phyloP scores from a whole-genome alignment of 257 asterid genomes.

The Solanum ahanhuiri region DNA sequence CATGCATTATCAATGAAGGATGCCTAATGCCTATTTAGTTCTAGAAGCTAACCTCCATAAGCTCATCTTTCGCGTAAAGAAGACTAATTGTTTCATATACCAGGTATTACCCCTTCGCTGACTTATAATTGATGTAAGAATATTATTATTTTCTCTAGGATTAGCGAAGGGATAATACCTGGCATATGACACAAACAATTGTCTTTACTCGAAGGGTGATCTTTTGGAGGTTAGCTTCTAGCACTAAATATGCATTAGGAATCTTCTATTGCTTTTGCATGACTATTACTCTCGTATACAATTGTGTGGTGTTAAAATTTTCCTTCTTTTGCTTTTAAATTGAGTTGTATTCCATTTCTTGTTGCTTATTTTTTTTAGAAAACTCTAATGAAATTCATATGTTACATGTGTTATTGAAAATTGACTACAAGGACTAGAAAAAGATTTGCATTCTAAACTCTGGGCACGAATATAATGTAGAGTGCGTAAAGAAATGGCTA shows the following conservation, averaged over 20 bases:
- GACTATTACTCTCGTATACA: too few species aligned
- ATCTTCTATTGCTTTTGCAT: too few species aligned
- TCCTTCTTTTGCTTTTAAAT: too few species aligned
- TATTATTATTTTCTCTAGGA: background rate
- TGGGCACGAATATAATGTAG: conserved; percentile 60
- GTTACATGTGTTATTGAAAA: conserved; percentile 16
- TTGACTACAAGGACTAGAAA: conserved; percentile 36
- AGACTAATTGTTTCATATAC: conserved; percentile 49
- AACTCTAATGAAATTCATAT: background rate
- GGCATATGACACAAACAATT: background rate
- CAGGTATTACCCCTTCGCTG: conserved; percentile 32
- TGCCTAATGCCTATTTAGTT: too few species aligned
- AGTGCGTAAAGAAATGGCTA: conserved; percentile 61
- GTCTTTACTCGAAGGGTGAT: background rate
- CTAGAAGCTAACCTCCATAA: too few species aligned
- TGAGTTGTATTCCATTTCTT: too few species aligned
- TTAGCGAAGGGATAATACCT: background rate
- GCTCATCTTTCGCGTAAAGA: background rate
- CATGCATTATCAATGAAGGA: too few species aligned
- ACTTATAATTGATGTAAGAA: background rate
- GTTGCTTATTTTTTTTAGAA: background rate
- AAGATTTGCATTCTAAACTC: conserved; percentile 41
- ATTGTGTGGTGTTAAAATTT: too few species aligned
- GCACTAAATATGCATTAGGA: too few species aligned
- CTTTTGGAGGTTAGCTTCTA: too few species aligned